Evolutionary conservation across 257 asterid genomes (phyloP), one percentile per base, ranked within the genome.

Genomic region (Nicotiana knightiana): DNA sequence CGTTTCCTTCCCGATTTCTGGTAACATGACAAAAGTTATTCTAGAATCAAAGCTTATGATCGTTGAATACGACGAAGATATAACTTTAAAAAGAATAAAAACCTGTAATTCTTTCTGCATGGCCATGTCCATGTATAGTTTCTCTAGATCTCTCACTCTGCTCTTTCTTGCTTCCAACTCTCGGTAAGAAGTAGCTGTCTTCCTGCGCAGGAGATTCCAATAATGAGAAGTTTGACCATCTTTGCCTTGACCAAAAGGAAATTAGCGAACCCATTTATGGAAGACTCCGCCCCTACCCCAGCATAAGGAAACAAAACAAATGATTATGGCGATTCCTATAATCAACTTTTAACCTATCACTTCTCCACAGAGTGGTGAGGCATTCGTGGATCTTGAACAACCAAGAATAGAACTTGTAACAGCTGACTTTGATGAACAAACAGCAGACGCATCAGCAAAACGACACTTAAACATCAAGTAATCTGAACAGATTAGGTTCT

Each of bases 31-130:
- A 65, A 39, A 8, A 65, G 32, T 15, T 3, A 51, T n/a, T 67
- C 11, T 55, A 79, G 16, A 30, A 68, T 9, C 53, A 53, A 3
- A 51, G 4, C 18, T 63, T 58, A 55, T 7, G 8, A 57, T 58
- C 15, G 1, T 54, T 17, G 78, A 71, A 71, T 71, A 71, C 39
- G 3, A 51, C 17, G 33, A 59, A 30, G 5, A 57, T n/a, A 32
- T 6, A 57, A 78, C 54, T 13, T 8, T 39, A 17, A 7, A 21
- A 24, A 21, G 17, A 16, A 18, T 9, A 6, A 1, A 35, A 18
- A 93, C 98, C 97, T 93, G 98, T 81, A 93, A 33, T 85, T 95
- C 99, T 86, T 89, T 93, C 89, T 93, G 96, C 97, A 93, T 82
- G 26, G 94, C 67, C 98, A 93, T 93, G 33, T 93, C 96, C 88